Evolutionary conservation across 371 early-diverging fungal species (phyloP).

Genomic region (Encephalitozoon romaleae): DNA sequence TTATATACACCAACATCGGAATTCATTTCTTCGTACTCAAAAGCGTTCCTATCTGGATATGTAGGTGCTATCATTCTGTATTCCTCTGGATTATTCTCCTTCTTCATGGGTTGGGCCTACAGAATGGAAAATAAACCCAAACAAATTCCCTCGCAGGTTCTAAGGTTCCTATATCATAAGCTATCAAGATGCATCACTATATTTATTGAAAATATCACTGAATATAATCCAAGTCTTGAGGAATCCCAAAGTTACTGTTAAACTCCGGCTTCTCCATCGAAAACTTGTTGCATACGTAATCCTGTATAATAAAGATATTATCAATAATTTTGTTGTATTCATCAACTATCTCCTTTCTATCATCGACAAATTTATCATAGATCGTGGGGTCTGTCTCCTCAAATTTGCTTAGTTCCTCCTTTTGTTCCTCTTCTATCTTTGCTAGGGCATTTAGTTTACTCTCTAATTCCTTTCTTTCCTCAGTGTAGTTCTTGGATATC

Average conservation of each 20-base stretch:
- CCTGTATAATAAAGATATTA: conserved; percentile 74
- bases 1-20: conserved; percentile 20
- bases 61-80: conserved; percentile 15
- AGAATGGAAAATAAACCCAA: background rate
- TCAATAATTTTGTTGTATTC: conserved; percentile 63
- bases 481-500: conserved; percentile 39
- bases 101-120: background rate
- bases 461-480: conserved; percentile 61
- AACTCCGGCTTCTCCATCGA: conserved; percentile 67
- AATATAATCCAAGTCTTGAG: conserved; percentile 69
- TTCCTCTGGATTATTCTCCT: background rate
- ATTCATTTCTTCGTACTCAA: conserved; percentile 5
- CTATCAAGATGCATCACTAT: background rate
- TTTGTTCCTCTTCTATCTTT: conserved; percentile 16
- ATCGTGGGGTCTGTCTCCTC: background rate
- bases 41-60: conserved; percentile 19
- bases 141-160: background rate
- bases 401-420: conserved; percentile 2
- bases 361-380: conserved; percentile 9
- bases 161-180: background rate
- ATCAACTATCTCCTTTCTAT: background rate
- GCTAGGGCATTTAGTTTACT: conserved; percentile 18
- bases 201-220: background rate
- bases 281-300: conserved; percentile 71
- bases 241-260: conserved; percentile 67